phyloP scores from a whole-genome alignment of 345 rosid species.

The Corymbia maculata region DNA sequence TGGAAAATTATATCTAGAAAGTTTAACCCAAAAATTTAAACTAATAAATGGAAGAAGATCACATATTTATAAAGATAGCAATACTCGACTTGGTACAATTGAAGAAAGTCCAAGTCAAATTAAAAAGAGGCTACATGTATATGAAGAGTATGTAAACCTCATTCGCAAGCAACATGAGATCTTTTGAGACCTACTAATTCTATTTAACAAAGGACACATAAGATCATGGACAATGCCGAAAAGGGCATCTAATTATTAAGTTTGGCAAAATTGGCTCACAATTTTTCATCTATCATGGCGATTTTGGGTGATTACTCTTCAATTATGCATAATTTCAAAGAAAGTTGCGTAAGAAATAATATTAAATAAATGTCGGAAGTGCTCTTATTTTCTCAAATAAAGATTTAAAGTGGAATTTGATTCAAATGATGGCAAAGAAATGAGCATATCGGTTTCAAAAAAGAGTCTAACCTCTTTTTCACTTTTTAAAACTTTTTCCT shows the following conservation, averaged over 20 bases:
- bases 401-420: no score
- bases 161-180: rapidly evolving
- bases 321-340: no score
- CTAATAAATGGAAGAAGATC: not conserved
- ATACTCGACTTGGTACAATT: rapidly evolving
- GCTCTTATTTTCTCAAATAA: no score
- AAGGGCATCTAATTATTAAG: not conserved
- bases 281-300: not conserved
- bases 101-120: rapidly evolving
- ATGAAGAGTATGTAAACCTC: rapidly evolving
- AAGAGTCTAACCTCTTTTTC: no score
- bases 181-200: not conserved
- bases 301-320: not conserved
- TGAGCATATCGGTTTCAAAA: no score
- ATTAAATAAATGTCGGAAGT: no score
- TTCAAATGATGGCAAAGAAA: no score
- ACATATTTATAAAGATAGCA: not conserved
- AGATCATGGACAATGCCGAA: rapidly evolving
- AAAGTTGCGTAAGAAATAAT: no score
- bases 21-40: not conserved
- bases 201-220: not conserved
- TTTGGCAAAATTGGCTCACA: not conserved
- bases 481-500: no score
- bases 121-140: rapidly evolving
- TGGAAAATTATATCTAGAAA: not conserved